phyloP scores from a whole-genome alignment of 2,329 filamentous ascomycete species.

The Scedosporium dehoogii region DNA sequence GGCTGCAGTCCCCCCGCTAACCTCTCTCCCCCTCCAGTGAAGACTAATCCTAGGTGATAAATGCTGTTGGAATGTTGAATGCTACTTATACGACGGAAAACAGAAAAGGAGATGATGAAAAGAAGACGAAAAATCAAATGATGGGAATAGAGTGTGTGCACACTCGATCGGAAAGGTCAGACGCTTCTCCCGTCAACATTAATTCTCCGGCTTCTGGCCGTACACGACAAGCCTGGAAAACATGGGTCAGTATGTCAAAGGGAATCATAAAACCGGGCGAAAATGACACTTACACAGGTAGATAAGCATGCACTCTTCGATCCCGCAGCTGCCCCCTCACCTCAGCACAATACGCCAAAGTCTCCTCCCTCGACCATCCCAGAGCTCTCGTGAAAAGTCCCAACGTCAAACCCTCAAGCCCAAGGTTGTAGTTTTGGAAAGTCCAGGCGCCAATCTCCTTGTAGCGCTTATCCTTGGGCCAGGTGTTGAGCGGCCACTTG shows the following conservation, averaged over 20 bases:
- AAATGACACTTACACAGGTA: slow-evolving; percentile 15
- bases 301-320: slow-evolving; percentile 20
- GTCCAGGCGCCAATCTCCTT: slow-evolving; percentile 29
- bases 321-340: slow-evolving; percentile 19
- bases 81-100: no score
- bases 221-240: not conserved
- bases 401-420: slow-evolving; percentile 20
- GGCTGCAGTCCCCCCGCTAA: no score
- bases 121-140: no score
- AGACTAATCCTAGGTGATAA: no score
- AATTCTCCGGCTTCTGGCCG: not conserved
- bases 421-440: slow-evolving; percentile 10
- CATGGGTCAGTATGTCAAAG: not conserved
- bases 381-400: slow-evolving; percentile 21
- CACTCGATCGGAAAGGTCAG: no score
- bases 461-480: slow-evolving; percentile 35
- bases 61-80: no score
- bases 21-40: no score
- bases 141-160: no score
- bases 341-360: slow-evolving; percentile 17
- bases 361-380: slow-evolving; percentile 20
- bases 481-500: slow-evolving; percentile 44
- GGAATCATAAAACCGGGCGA: slow-evolving; percentile 5
- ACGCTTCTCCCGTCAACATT: not conserved
- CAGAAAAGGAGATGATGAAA: no score